Evolutionary conservation across 768 basidiomycete species (phyloP), one percentile per base, ranked within the genome.

Genomic region (Phaeotremella skinneri): DNA sequence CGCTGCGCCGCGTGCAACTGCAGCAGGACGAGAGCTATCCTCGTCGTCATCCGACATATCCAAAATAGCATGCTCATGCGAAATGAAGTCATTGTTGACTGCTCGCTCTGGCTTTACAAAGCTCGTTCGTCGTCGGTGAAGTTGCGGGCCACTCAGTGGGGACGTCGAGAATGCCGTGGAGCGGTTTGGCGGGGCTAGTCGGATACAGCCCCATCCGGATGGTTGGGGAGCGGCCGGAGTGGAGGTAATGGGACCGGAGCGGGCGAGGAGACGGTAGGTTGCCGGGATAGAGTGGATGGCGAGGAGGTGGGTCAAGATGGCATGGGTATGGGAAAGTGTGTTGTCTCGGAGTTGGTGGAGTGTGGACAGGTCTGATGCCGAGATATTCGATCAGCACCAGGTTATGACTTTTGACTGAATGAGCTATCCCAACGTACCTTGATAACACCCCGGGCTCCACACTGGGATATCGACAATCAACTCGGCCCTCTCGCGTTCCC

Each of bases 401-500:
- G 37, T 11, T 11, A 41, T 11, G n/a, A n/a, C 11, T 11, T 11
- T 11, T 41, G 37, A 52, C 3, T 1, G 27, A 26, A 13, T 7
- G 16, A 14, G 21, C 21, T 29, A 54, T 17, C 9, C 26, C 29
- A 34, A 63, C 74, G 54, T 50, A 73, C 74, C 74, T 47, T 68
- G 64, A 56, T 71, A 74, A 62, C 70, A 71, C 30, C 71, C 75
- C 2, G 70, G 70, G 52, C 56, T 64, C 75, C 75, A 76, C 25
- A 72, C 68, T 3, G 75, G 75, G 30, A 72, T 63, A 59, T 76
- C 75, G 6, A 76, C 75, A 21, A 76, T 69, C 55, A 76, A 62
- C 51, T 76, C 73, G 34, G 66, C 71, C 41, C 67, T 58, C 41
- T 70, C 66, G n/a, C 31, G 64, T 58, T 76, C 75, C 59, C 67